Evolutionary conservation across 129 eudicot genomes (phyloP).

Genomic region (Flaveria bidentis): DNA sequence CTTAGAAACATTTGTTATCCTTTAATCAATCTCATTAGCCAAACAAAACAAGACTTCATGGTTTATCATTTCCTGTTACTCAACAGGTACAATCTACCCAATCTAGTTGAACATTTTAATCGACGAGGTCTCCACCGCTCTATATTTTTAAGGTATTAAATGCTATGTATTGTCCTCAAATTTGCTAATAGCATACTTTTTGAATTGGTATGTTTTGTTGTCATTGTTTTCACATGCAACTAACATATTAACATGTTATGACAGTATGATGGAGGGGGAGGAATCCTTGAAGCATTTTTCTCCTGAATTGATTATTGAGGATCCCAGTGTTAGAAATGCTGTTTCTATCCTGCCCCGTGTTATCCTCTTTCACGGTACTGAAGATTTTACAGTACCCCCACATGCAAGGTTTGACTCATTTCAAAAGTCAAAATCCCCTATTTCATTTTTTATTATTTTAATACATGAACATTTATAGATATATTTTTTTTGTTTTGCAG

Average conservation of each 20-base stretch:
- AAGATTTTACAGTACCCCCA: constrained; percentile 64
- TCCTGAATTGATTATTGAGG: constrained; percentile 63
- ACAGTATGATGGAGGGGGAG: constrained; percentile 89
- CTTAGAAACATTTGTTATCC: background rate
- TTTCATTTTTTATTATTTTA: background rate
- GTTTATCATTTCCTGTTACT: constrained; percentile 3
- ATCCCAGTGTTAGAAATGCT: constrained; percentile 40
- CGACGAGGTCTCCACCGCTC: constrained; percentile 77
- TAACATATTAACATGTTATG: constrained; percentile 20
- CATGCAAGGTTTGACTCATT: constrained; percentile 57
- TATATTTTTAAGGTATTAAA: constrained; percentile 65
- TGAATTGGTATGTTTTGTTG: background rate
- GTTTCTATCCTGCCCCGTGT: constrained; percentile 59
- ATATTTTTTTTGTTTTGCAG: constrained; percentile 39
- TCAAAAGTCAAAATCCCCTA: background rate
- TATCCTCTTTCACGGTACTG: constrained; percentile 76
- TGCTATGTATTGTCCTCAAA: constrained; percentile 7
- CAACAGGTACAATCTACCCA: constrained; percentile 62
- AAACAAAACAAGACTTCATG: background rate
- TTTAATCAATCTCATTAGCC: background rate
- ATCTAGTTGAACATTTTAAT: constrained; percentile 72
- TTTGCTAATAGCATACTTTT: background rate
- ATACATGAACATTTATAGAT: background rate
- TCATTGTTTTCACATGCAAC: background rate
- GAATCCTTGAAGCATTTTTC: constrained; percentile 58